Evolutionary conservation across 106 monocot species (phyloP).

Genomic region (Phalaenopsis aphrodite): DNA sequence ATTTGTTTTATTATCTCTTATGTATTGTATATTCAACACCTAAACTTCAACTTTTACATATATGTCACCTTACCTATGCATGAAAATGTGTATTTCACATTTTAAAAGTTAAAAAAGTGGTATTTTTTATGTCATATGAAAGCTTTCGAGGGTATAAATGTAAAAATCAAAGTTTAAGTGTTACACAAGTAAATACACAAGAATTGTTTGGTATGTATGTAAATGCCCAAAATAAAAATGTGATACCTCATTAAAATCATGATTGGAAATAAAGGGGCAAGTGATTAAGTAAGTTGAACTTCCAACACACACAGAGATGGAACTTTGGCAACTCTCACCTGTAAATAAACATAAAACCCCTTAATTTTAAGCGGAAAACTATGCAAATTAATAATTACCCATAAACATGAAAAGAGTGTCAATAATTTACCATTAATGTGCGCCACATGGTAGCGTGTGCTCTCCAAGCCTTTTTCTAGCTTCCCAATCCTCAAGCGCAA

Average conservation of each 20-base stretch:
- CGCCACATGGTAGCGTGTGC: conserved; percentile 57
- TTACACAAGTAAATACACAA: too few species aligned
- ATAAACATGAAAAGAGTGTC: neutral
- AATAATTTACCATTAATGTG: conserved; percentile 42
- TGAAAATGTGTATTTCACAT: too few species aligned
- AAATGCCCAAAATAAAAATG: neutral
- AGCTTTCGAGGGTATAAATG: too few species aligned
- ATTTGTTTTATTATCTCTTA: too few species aligned
- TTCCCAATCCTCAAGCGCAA: conserved; percentile 51
- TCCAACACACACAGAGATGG: conserved; percentile 44
- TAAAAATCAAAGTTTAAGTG: too few species aligned
- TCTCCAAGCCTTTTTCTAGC: conserved; percentile 22
- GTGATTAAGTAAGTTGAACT: conserved; percentile 29
- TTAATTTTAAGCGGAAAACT: neutral
- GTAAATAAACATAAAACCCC: conserved; percentile 12
- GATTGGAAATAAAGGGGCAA: conserved; percentile 45
- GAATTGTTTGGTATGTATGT: too few species aligned
- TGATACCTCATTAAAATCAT: conserved; percentile 60
- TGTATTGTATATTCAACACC: too few species aligned
- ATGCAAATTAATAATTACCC: neutral
- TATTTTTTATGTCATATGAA: too few species aligned
- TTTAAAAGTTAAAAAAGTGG: too few species aligned
- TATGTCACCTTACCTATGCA: too few species aligned
- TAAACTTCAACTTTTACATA: too few species aligned
- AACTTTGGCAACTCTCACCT: conserved; percentile 24